Percentiles rank a stretch among this genome's conserved stretches.
Conservation (phyloP, 306 rosid species). For the Corylus americana region DNA sequence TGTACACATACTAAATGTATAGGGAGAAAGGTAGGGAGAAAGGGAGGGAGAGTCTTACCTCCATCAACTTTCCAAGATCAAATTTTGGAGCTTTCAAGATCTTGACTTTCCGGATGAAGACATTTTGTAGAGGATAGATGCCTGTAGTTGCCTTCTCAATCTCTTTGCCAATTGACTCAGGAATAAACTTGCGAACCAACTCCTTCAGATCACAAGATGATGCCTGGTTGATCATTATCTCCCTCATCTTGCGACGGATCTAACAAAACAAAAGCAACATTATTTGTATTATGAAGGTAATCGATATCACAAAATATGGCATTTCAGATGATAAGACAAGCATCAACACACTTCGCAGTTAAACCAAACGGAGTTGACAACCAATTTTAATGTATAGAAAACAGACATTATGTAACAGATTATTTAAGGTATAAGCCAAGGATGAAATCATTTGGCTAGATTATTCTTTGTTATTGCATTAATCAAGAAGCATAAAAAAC, state of each 20-base stretch:
- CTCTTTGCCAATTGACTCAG: conserved; percentile 87
- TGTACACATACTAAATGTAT: background rate
- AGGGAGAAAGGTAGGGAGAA: too few relatives aligned
- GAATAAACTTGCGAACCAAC: conserved; percentile 82
- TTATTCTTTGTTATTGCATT: background rate
- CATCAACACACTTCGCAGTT: too few relatives aligned
- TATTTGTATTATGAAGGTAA: background rate
- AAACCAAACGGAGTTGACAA: background rate
- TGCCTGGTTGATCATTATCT: conserved; percentile 79
- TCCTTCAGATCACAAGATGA: conserved; percentile 87
- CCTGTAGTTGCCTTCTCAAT: conserved; percentile 80
- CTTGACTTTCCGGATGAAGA: conserved; percentile 84
- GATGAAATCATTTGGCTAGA: background rate
- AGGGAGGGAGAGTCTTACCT: conserved; percentile 38
- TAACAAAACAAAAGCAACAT: conserved; percentile 15
- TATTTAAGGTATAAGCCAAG: background rate
- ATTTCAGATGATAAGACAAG: background rate
- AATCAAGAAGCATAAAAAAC: background rate
- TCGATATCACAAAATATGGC: background rate
- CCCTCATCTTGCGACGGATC: conserved; percentile 96
- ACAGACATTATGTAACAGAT: background rate
- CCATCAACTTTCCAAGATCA: conserved; percentile 93
- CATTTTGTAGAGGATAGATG: conserved; percentile 84
- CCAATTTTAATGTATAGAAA: background rate
- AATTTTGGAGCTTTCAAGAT: conserved; percentile 95